A percentile compares a stretch with the other conserved stretches of the same genome.
phyloP scores from a whole-genome alignment of 148 eudicot species.

The Silene uniflora region DNA sequence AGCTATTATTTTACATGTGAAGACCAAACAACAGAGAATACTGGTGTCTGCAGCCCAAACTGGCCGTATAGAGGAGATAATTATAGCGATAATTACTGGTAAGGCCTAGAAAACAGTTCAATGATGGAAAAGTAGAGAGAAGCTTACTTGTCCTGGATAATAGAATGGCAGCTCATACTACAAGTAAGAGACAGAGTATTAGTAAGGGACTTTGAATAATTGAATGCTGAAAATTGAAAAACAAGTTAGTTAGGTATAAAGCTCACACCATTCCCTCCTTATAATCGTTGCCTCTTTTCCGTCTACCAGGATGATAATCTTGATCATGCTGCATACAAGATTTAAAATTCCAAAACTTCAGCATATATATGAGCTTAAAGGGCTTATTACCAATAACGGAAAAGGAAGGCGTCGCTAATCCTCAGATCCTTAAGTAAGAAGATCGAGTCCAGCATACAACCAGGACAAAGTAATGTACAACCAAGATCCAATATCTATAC shows the following conservation, averaged over 20 bases:
- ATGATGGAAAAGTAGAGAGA: neutral
- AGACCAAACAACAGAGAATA: no score
- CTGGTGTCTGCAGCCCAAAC: no score
- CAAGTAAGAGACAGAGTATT: conserved; percentile 30
- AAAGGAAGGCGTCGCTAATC: neutral
- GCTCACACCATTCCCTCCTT: conserved; percentile 82
- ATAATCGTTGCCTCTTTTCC: conserved; percentile 97
- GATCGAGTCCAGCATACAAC: neutral
- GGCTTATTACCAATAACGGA: conserved; percentile 14
- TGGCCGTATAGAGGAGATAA: no score
- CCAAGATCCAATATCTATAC: neutral
- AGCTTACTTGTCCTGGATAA: conserved; percentile 97
- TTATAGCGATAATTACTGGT: no score
- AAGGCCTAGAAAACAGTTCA: conserved; percentile 1
- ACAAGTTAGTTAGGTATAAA: conserved; percentile 1
- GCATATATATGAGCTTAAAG: conserved; percentile 8
- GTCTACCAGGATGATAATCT: conserved; percentile 93
- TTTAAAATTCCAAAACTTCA: conserved; percentile 11
- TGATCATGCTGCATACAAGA: conserved; percentile 70
- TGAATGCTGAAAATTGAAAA: conserved; percentile 9
- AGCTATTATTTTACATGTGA: no score
- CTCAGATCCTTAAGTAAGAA: neutral
- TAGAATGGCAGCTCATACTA: conserved; percentile 99
- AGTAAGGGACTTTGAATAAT: conserved; percentile 18
- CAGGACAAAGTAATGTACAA: neutral